Base-by-base conservation (phyloP, 176 grass and related monocot genomes). In the Hsuehochloa calcarea region DNA sequence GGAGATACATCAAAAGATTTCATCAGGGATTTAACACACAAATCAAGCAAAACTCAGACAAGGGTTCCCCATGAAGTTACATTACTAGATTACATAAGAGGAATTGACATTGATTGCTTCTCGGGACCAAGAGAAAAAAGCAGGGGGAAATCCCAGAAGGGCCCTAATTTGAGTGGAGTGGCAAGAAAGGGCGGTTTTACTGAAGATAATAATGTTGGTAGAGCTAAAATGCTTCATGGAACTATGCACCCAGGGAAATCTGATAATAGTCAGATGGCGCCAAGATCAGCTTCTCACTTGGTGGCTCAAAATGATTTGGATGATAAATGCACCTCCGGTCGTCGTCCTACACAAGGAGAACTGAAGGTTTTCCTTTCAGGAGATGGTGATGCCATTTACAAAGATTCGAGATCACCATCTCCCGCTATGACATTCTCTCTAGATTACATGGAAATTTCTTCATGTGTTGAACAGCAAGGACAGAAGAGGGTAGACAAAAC, bases 61-160 rank as follows among this genome's bases (percentile, higher is more conserved):
- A 10, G 26, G 49, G 39, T 77, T 46, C 85, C 54, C 16, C 6
- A 23, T 73, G 69, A 31, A 9, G 37, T 54, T 75, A 49, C 78
- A 67, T 56, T 62, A 43, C 80, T 75, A 72, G 85, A 74, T 79
- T 81, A n/a, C 34, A 81, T 55, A 63, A 23, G 15, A 65, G 81
- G 47, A 55, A 46, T 12, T 6, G 74, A 71, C 55, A 58, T n/a
- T n/a, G 7, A 7, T n/a, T n/a, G 55, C 20, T n/a, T 58, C 2
- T n/a, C 55, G 8, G 55, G 52, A 6, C 52, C 52, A 20, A 22
- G 19, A 20, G 52, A 55, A 55, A 55, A 20, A 5, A 22, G 16
- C 52, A 20, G 19, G 62, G 84, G 58, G 46, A 86, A 72, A 37
- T 16, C 58, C 5, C 12, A 39, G 5, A 65, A 60, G 47, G 61